Base-by-base conservation (phyloP, 768 basidiomycete genomes). In the Phlebiopsis flavidoalba region DNA sequence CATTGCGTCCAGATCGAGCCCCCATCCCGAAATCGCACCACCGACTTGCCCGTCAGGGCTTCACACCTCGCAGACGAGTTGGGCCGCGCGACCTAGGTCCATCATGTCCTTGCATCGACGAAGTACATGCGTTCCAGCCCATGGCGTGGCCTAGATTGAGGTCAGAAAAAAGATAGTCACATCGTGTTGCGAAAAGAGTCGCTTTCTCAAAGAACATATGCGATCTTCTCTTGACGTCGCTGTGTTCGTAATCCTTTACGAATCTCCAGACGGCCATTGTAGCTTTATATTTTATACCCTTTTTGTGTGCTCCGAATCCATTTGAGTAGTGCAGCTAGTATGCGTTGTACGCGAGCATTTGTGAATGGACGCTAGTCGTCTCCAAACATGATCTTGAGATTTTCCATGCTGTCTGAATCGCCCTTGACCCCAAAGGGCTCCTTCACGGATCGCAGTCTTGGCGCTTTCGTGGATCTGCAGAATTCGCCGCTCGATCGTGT, bases 401-500 rank as follows among this genome's bases (percentile, higher is more conserved):
- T 93, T 67, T 92, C 86, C 6, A 93, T 73, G 62, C 89, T 89
- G 69, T 91, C 89, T 1, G 85, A 79, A 64, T 88, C 85, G 4
- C 77, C 70, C 53, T 78, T 80, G 1, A 71, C 73, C 21, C 76
- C 72, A 68, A 95, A 90, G 1, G 93, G 92, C 69, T 91, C 90
- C 65, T 87, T 89, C 21, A 95, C 82, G 52, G n/a, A 96, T 90
- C 3, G 91, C 91, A 0, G 86, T 92, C 75, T 95, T 96, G 40
- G n/a, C 91, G 78, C 67, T 88, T 86, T 71, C n/a, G n/a, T 95
- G 94, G 21, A 95, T 92, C 65, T 85, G 78, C 5, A 92, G 71
- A 63, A 94, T 91, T 15, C 89, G 83, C 0, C 84, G 84, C 70
- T 93, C 91, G 59, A 93, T 89, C 0, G 91, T 93, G 58, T 88